phyloP scores from a whole-genome alignment of 768 basidiomycete genomes.

The Suillus ampliporus region DNA sequence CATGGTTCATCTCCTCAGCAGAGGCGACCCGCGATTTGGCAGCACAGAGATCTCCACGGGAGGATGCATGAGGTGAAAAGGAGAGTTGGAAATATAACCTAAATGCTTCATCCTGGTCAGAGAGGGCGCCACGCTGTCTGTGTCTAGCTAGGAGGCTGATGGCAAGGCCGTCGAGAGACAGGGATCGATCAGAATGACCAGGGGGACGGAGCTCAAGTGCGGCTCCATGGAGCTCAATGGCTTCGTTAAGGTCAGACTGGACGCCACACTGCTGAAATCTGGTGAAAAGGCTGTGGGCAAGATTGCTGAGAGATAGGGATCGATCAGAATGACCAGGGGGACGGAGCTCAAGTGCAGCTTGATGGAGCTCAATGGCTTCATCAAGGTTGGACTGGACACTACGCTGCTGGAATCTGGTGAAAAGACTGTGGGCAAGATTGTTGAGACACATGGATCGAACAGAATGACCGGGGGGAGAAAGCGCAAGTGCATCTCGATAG shows the following conservation, averaged over 20 bases:
- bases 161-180: too few species aligned
- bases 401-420: constrained; percentile 11
- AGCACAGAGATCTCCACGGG: too few species aligned
- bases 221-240: constrained; percentile 10
- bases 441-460: constrained; percentile 1
- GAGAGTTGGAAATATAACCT: too few species aligned
- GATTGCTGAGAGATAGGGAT: constrained; percentile 18
- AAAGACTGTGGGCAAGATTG: constrained; percentile 20
- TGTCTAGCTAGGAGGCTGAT: too few species aligned
- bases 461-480: constrained; percentile 14
- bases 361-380: constrained; percentile 19
- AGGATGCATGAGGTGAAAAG: too few species aligned
- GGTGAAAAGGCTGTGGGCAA: constrained; percentile 15
- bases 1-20: too few species aligned
- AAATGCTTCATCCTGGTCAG: too few species aligned
- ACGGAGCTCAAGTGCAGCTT: too few species aligned
- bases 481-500: constrained; percentile 5
- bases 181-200: too few species aligned
- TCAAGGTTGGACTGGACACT: constrained; percentile 20
- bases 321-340: constrained; percentile 6
- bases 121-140: too few species aligned
- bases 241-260: constrained; percentile 22
- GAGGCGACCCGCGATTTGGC: too few species aligned
- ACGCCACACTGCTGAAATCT: constrained; percentile 18
- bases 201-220: neutral